These are phyloP conservation scores for Kodamaea sp. DNA, from an alignment of 1,139 yeast genomes.

Conservation along the genomic window DNA sequence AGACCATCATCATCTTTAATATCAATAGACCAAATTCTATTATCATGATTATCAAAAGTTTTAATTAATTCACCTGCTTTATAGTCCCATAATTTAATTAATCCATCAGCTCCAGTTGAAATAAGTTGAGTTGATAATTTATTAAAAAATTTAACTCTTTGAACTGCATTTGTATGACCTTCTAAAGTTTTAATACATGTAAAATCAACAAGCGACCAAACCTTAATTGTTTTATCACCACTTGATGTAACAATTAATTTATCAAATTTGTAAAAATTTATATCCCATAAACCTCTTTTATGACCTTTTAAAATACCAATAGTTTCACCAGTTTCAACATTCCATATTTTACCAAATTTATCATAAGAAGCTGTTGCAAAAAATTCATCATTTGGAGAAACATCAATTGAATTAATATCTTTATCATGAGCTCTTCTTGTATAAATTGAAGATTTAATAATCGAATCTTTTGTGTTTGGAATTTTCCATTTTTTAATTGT, in stretches of 20 bases:
- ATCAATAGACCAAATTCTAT: conserved; percentile 89
- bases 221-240: conserved; percentile 85
- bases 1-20: conserved; percentile 65
- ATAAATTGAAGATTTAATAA: conserved; percentile 60
- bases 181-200: conserved; percentile 80
- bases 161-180: conserved; percentile 92
- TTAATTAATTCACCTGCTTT: conserved; percentile 65
- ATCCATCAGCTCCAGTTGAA: conserved; percentile 92
- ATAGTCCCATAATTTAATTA: conserved; percentile 85
- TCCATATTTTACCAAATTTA: conserved; percentile 88
- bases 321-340: conserved; percentile 74
- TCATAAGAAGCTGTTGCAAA: conserved; percentile 97
- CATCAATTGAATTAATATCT: conserved; percentile 84
- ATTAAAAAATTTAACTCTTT: conserved; percentile 69
- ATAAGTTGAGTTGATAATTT: conserved; percentile 60
- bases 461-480: conserved; percentile 37
- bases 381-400: conserved; percentile 82
- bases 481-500: conserved; percentile 89
- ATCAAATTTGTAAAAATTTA: conserved; percentile 75
- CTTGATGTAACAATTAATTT: conserved; percentile 73
- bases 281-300: conserved; percentile 92
- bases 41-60: conserved; percentile 88
- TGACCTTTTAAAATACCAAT: conserved; percentile 85
- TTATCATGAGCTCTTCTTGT: conserved; percentile 97
- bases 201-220: conserved; percentile 82